Conservation (phyloP, 441 rosid species). For the Hura crepitans region DNA sequence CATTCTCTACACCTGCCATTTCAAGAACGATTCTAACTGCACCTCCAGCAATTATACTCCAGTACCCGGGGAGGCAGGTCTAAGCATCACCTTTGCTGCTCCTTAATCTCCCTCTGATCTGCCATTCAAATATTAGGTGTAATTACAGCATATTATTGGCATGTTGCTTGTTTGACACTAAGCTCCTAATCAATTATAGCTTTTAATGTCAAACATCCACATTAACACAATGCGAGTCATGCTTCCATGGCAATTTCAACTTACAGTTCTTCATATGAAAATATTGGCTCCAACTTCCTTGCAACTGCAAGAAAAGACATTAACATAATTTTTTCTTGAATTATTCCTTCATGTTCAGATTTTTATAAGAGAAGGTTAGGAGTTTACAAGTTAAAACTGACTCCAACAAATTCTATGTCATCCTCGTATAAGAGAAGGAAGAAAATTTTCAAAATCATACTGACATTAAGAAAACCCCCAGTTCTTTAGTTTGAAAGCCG, state of each 20-base stretch:
- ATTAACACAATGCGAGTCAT: neutral
- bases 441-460: neutral
- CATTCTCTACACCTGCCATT: slow-evolving; percentile 94
- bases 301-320: neutral
- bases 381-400: neutral
- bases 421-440: neutral
- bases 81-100: slow-evolving; percentile 93
- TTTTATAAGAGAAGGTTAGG: neutral
- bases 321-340: neutral
- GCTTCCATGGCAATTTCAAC: neutral
- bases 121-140: slow-evolving; percentile 24
- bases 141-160: neutral
- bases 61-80: slow-evolving; percentile 94
- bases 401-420: neutral
- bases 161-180: neutral
- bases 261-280: neutral
- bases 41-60: slow-evolving; percentile 97
- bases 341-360: neutral
- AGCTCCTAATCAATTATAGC: neutral
- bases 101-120: slow-evolving; percentile 85
- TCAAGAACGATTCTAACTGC: slow-evolving; percentile 86
- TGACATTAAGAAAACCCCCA: neutral
- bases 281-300: neutral
- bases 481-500: neutral
- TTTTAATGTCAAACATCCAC: neutral